Base-by-base conservation (phyloP, 2,329 filamentous ascomycete species). In the Colletotrichum musicola region DNA sequence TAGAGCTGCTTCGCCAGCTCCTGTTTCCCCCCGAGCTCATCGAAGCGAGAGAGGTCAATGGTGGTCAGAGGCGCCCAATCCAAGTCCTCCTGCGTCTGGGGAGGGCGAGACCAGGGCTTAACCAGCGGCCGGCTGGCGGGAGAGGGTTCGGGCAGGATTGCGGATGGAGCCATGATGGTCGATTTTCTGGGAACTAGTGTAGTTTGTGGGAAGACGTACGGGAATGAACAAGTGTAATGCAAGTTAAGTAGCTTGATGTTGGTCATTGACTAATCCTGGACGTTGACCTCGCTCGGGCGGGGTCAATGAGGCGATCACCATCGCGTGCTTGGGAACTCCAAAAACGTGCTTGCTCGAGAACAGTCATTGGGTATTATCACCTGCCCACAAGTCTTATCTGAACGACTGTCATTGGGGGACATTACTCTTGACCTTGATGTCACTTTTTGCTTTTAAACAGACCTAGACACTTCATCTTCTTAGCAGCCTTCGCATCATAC, bases 321-420 rank as follows among this genome's bases (percentile, higher is more conserved):
- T 57, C 22, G 55, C 55, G 55, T 57, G 55, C 55, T 57, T 46
- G 38, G 40, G 40, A 57, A 46, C 55, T 22, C 55, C 40, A 46
- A 57, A 18, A 47, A 57, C 55, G 55, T 57, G 55, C 38, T 57
- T 44, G 25, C 6, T 35, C 40, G 55, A 20, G 38, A 30, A 57
- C 40, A 16, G 40, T 3, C 40, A 42, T 16, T 42, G 40, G 40
- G 40, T 16, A 42, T 16, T 10, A 10, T 9, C 22, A 22, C 2
- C 22, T 22, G 22, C 22, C 22, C 22, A 22, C 22, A 22, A 22
- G 22, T 22, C 22, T 22, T 22, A 22, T 22, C 22, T 22, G 22
- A 22, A 4, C 22, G 22, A 22, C 22, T 22, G 22, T 22, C 22
- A 22, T 22, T 22, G 22, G 22, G 22, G 22, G 22, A 22, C 4